Conservation (phyloP, 2,329 filamentous ascomycete species). For the Fusarium liriodendri region DNA sequence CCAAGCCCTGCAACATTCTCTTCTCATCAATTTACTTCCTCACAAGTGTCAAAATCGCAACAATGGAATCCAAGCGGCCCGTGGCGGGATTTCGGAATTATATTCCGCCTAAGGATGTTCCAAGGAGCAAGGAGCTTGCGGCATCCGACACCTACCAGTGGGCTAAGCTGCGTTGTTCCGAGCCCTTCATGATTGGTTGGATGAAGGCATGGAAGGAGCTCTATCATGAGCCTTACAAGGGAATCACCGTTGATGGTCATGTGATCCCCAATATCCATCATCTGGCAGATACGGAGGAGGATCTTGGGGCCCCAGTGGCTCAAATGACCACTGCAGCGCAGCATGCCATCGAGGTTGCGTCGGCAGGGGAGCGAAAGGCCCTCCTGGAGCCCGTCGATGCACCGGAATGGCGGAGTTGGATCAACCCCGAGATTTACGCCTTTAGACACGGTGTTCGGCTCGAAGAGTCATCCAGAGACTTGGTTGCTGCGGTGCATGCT, state of each 20-base stretch:
- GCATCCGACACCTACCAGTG: conserved; percentile 26
- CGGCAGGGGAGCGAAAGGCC: conserved; percentile 54
- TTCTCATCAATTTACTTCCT: neutral
- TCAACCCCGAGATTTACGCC: conserved; percentile 77
- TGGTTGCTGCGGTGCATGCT: conserved; percentile 62
- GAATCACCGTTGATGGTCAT: conserved; percentile 19
- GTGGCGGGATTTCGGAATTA: conserved; percentile 23
- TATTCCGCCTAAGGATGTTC: conserved; percentile 12
- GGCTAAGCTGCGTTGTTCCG: conserved; percentile 20
- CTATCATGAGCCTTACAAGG: conserved; percentile 14
- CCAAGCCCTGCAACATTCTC: neutral
- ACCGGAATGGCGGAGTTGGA: conserved; percentile 75
- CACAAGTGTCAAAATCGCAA: neutral
- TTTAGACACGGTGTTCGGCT: conserved; percentile 74
- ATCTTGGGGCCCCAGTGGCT: conserved; percentile 8
- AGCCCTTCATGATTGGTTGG: conserved; percentile 32
- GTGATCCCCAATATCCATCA: conserved; percentile 2
- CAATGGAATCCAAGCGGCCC: neutral
- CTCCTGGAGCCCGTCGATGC: conserved; percentile 72
- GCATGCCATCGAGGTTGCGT: conserved; percentile 3
- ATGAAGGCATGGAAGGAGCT: conserved; percentile 24
- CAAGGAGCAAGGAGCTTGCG: conserved; percentile 21
- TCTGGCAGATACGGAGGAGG: conserved; percentile 11
- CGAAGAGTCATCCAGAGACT: conserved; percentile 62
- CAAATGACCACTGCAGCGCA: conserved; percentile 1